phyloP scores from a whole-genome alignment of 2,329 filamentous ascomycete species.

The Diaporthe sp. region DNA sequence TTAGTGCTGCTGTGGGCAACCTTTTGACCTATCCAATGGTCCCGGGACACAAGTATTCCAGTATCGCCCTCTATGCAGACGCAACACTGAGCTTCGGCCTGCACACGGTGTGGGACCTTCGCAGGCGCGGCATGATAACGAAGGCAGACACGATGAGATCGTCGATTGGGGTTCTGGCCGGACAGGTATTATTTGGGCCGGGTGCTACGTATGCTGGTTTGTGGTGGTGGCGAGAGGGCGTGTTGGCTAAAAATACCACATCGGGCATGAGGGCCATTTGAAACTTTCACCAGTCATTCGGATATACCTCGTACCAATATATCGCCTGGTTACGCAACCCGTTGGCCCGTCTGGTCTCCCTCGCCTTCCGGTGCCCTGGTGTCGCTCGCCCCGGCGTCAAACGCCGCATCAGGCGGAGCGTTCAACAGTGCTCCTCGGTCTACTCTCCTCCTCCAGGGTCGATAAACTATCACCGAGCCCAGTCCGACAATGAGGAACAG shows the following conservation, averaged over 20 bases:
- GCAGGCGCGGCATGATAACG: slow-evolving; percentile 23
- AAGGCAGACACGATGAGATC: slow-evolving; percentile 19
- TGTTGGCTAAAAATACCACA: slow-evolving; percentile 3
- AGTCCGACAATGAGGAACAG: slow-evolving; percentile 84
- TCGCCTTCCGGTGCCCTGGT: background rate
- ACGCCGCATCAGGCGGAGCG: background rate
- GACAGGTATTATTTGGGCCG: slow-evolving; percentile 20
- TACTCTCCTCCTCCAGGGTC: slow-evolving; percentile 77
- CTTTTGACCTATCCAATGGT: background rate
- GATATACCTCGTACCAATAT: background rate
- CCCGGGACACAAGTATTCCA: background rate
- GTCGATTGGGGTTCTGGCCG: slow-evolving; percentile 1
- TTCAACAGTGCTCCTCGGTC: slow-evolving; percentile 44
- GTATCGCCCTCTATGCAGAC: slow-evolving; percentile 15
- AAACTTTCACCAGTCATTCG: background rate
- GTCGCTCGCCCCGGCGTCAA: background rate
- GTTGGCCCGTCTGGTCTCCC: background rate
- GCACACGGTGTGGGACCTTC: slow-evolving; percentile 34
- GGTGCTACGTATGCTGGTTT: slow-evolving; percentile 35
- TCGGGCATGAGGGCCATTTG: background rate
- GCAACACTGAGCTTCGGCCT: slow-evolving; percentile 34
- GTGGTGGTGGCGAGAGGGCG: slow-evolving; percentile 38
- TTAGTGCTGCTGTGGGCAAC: background rate
- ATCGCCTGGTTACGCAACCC: background rate
- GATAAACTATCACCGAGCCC: slow-evolving; percentile 81